These are phyloP conservation scores for Comarum palustre DNA, from an alignment of 306 rosid species.

Conservation along the genomic window DNA sequence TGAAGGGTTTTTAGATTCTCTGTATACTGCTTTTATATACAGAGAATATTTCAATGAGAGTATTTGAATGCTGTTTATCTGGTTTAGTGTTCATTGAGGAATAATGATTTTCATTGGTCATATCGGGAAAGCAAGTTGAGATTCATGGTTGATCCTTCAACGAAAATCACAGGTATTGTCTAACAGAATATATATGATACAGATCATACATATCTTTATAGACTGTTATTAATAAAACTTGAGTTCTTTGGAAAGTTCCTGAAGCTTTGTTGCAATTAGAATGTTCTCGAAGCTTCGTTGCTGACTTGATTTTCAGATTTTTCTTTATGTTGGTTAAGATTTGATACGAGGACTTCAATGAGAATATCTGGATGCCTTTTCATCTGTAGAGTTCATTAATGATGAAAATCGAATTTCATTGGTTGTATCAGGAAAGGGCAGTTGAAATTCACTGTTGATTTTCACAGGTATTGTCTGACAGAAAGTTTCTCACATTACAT, in stretches of 20 bases:
- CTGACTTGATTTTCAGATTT: not conserved
- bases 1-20: not conserved
- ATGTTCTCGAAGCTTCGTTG: not conserved
- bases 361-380: not conserved
- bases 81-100: not conserved
- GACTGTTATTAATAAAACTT: not conserved
- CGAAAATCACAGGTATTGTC: not conserved
- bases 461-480: not conserved
- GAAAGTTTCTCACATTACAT: not conserved
- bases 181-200: not conserved
- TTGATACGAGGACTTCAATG: not conserved
- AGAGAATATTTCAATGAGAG: too few species aligned
- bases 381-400: slow-evolving; percentile 7
- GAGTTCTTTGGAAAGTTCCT: not conserved
- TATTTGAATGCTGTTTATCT: not conserved
- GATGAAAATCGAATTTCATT: not conserved
- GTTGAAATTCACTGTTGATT: not conserved
- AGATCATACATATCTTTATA: not conserved
- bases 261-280: not conserved
- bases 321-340: not conserved
- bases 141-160: not conserved
- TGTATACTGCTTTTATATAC: not conserved
- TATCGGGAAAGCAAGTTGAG: not conserved
- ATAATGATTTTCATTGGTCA: not conserved
- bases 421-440: not conserved